phyloP scores from a whole-genome alignment of 805 yeast genomes.

The Saccharomycopsis babjevae region DNA sequence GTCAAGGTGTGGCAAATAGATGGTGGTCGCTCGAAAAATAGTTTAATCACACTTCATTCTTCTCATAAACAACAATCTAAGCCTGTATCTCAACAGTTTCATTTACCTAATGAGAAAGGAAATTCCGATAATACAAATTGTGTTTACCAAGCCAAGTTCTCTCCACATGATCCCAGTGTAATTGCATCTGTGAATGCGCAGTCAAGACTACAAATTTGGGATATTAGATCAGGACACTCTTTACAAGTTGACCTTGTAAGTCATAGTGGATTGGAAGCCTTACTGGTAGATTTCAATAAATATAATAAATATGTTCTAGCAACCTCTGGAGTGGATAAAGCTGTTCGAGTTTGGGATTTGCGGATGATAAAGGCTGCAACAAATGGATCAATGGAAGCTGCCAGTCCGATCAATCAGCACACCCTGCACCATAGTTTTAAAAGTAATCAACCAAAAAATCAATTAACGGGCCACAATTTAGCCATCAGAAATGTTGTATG shows the following conservation, averaged over 20 bases:
- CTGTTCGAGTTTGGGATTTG: constrained; percentile 79
- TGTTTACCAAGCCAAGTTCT: constrained; percentile 68
- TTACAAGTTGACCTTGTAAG: constrained; percentile 49
- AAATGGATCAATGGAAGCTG: constrained; percentile 24
- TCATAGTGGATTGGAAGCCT: constrained; percentile 72
- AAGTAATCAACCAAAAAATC: constrained; percentile 51
- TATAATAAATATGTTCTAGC: constrained; percentile 73
- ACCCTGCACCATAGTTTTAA: constrained; percentile 29
- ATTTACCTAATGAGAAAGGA: neutral
- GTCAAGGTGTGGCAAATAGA: constrained; percentile 54
- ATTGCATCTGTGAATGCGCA: constrained; percentile 65
- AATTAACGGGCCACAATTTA: constrained; percentile 76
- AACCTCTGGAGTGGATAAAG: constrained; percentile 85
- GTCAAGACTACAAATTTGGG: constrained; percentile 74
- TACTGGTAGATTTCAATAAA: constrained; percentile 84
- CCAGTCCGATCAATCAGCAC: constrained; percentile 19
- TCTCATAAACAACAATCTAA: constrained; percentile 15
- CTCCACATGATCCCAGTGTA: constrained; percentile 73
- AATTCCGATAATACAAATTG: constrained; percentile 40
- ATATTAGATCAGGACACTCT: constrained; percentile 58
- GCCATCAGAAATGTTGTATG: constrained; percentile 77
- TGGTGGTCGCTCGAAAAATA: constrained; percentile 34
- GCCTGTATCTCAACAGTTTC: constrained; percentile 18
- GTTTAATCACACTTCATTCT: constrained; percentile 44
- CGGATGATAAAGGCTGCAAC: constrained; percentile 44